Conservation (phyloP, 176 grass and related monocot genomes). For the Typha latifolia region DNA sequence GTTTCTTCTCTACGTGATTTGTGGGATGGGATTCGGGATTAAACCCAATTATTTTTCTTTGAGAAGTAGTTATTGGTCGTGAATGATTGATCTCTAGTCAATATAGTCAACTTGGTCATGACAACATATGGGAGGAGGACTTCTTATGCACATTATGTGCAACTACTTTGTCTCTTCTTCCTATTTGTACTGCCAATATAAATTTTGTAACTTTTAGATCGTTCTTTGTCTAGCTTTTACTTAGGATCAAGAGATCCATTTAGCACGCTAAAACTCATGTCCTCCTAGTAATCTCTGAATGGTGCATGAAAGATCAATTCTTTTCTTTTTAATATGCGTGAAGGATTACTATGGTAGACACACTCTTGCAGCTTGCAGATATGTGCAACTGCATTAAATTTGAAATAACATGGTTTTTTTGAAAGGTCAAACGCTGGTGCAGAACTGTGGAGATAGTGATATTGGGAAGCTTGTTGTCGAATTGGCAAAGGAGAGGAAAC, state of each 20-base stretch:
- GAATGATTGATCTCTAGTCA: too few relatives aligned
- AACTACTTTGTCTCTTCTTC: neutral
- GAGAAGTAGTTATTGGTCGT: too few relatives aligned
- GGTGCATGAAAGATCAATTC: neutral
- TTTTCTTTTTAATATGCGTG: neutral
- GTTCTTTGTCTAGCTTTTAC: neutral
- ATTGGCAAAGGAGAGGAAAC: conserved; percentile 8
- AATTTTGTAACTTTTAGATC: neutral
- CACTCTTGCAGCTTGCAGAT: neutral
- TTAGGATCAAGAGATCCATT: neutral
- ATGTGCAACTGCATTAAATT: neutral
- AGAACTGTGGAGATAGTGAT: conserved; percentile 6
- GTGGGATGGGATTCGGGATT: too few relatives aligned
- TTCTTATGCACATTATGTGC: neutral
- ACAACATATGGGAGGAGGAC: neutral
- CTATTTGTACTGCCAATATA: neutral
- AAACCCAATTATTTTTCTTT: too few relatives aligned
- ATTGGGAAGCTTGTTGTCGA: conserved; percentile 3
- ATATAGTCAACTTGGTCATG: too few relatives aligned
- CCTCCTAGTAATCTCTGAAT: neutral
- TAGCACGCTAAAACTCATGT: neutral
- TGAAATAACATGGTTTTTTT: neutral
- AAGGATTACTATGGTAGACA: neutral
- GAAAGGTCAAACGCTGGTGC: conserved; percentile 7
- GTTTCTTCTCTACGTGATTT: too few relatives aligned